phyloP scores from a whole-genome alignment of 2,329 filamentous ascomycete species.

The Paecilomyces sp. region DNA sequence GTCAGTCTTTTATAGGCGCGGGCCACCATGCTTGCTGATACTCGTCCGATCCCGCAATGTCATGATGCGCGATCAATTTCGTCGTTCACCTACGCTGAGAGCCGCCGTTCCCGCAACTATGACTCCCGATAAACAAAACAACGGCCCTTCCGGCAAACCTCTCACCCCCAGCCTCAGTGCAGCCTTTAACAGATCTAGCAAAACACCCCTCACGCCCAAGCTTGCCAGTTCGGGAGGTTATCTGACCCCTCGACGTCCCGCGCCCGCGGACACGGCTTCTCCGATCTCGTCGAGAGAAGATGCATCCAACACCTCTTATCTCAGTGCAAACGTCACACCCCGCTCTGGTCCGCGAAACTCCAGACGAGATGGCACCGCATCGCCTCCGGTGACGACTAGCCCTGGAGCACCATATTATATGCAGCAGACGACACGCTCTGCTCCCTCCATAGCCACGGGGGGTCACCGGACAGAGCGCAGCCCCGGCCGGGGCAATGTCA shows the following conservation, averaged over 20 bases:
- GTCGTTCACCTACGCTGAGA: conserved; percentile 20
- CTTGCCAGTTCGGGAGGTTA: conserved; percentile 39
- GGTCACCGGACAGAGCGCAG: conserved; percentile 26
- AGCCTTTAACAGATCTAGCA: conserved; percentile 49
- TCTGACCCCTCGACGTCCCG: conserved; percentile 25
- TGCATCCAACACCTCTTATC: conserved; percentile 46
- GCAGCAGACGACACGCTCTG: conserved; percentile 21
- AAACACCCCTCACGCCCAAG: conserved; percentile 53
- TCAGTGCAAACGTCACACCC: conserved; percentile 67
- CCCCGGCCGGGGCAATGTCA: conserved; percentile 21
- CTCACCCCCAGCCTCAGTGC: conserved; percentile 64
- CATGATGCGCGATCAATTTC: conserved; percentile 37
- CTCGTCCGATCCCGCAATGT: conserved; percentile 32
- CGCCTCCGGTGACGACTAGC: conserved; percentile 57
- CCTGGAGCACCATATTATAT: conserved; percentile 16
- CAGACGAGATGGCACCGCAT: conserved; percentile 61
- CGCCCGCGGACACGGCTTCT: conserved; percentile 24
- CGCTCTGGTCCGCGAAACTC: conserved; percentile 67
- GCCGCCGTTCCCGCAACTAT: conserved; percentile 33
- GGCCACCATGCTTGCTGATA: conserved; percentile 29
- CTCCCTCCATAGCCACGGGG: conserved; percentile 15
- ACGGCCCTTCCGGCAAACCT: conserved; percentile 46
- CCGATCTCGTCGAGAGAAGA: conserved; percentile 37
- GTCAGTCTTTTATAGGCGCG: conserved; percentile 11
- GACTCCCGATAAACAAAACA: conserved; percentile 47